phyloP scores from a whole-genome alignment of 768 basidiomycete species.

The Suillus lakei region DNA sequence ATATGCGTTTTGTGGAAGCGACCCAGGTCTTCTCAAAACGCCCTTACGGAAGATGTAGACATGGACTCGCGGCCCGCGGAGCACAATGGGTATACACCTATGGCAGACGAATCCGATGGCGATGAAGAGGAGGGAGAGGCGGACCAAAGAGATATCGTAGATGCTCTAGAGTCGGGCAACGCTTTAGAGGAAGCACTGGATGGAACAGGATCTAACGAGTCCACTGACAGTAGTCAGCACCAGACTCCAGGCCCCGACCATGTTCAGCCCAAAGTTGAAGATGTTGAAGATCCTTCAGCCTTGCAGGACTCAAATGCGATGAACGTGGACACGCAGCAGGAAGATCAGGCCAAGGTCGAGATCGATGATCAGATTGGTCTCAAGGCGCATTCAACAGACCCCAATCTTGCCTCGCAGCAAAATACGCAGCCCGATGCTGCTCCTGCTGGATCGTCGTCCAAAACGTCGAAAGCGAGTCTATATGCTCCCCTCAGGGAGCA shows the following conservation, averaged over 20 bases:
- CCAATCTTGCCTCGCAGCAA: slow-evolving; percentile 49
- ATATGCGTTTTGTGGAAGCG: slow-evolving; percentile 71
- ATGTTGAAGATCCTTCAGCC: slow-evolving; percentile 60
- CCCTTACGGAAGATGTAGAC: slow-evolving; percentile 34
- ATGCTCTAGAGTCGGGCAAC: slow-evolving; percentile 59
- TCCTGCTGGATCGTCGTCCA: slow-evolving; percentile 37
- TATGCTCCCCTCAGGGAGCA: slow-evolving; percentile 64
- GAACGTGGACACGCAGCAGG: slow-evolving; percentile 40
- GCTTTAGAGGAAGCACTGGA: slow-evolving; percentile 65
- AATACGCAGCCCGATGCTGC: slow-evolving; percentile 41
- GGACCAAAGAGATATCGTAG: slow-evolving; percentile 57
- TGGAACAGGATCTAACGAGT: slow-evolving; percentile 33
- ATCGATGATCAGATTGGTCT: slow-evolving; percentile 41
- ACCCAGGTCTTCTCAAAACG: slow-evolving; percentile 44
- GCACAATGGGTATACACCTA: slow-evolving; percentile 13
- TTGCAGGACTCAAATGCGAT: slow-evolving; percentile 35
- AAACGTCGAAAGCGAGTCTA: slow-evolving; percentile 45
- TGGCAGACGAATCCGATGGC: slow-evolving; percentile 49
- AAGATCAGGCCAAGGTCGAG: slow-evolving; percentile 32
- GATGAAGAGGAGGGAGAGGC: slow-evolving; percentile 66
- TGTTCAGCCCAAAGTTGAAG: slow-evolving; percentile 54
- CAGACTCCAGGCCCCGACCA: slow-evolving; percentile 31
- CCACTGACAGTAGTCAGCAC: slow-evolving; percentile 42
- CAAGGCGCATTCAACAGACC: slow-evolving; percentile 61
- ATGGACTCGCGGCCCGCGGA: slow-evolving; percentile 28